A percentile compares a stretch with the other conserved stretches of the same genome.
Conservation (phyloP, 192 early-diverging fungal genomes). For the Spinellus fusiger region DNA sequence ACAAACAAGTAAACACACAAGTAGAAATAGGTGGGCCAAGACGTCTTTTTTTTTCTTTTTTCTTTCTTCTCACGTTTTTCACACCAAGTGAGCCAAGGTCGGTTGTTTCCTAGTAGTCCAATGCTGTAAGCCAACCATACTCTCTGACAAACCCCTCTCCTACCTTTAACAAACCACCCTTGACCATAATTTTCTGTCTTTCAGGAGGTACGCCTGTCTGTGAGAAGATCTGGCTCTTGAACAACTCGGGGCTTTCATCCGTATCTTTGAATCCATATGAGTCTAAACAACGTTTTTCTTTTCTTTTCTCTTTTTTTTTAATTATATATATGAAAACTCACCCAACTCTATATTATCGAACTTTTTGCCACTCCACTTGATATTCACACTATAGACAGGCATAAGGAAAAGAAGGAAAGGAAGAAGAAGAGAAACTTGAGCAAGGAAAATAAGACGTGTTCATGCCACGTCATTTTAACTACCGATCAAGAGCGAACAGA, state of each 20-base stretch:
- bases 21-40: no score
- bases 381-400: conserved; percentile 53
- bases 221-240: conserved; percentile 87
- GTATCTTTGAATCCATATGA: conserved; percentile 36
- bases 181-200: conserved; percentile 90
- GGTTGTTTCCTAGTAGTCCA: conserved; percentile 73
- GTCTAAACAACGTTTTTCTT: neutral
- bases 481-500: neutral
- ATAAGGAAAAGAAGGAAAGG: neutral
- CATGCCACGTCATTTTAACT: neutral
- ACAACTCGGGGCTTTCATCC: conserved; percentile 64
- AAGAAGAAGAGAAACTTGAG: neutral
- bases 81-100: conserved; percentile 66
- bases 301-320: neutral
- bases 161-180: conserved; percentile 89
- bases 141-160: no score
- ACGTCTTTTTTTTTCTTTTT: neutral
- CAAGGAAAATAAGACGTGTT: neutral
- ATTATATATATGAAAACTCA: conserved; percentile 2
- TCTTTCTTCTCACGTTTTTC: conserved; percentile 61
- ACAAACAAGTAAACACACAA: no score
- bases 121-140: no score
- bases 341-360: conserved; percentile 67
- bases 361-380: conserved; percentile 92
- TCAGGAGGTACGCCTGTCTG: conserved; percentile 89